Evolutionary conservation across 2,329 filamentous ascomycete genomes (phyloP).

Genomic region (Fusarium equiseti): DNA sequence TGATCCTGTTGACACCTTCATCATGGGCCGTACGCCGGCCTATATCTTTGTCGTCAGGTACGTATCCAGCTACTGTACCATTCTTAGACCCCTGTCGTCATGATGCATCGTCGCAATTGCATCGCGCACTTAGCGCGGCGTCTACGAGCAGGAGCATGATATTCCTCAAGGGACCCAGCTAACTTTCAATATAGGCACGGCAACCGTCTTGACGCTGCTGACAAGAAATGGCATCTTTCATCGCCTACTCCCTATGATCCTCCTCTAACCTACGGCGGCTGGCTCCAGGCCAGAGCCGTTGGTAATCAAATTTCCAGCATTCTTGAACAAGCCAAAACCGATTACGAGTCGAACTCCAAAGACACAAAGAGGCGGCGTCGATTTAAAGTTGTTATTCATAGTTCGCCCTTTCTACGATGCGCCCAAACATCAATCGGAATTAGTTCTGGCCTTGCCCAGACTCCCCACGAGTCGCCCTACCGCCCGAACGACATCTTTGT

Average conservation of each 20-base stretch:
- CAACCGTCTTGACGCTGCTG: constrained; percentile 91
- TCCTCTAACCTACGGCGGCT: constrained; percentile 93
- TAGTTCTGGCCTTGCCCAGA: constrained; percentile 82
- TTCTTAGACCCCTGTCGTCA: constrained; percentile 42
- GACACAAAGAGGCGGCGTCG: constrained; percentile 62
- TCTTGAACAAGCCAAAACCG: constrained; percentile 64
- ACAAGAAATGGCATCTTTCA: constrained; percentile 94
- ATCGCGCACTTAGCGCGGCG: constrained; percentile 33
- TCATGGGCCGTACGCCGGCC: constrained; percentile 58
- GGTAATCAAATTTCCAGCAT: constrained; percentile 87
- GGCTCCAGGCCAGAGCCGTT: constrained; percentile 85
- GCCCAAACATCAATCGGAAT: constrained; percentile 92
- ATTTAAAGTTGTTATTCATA: constrained; percentile 87
- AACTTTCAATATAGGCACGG: constrained; percentile 74
- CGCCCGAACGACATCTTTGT: constrained; percentile 53
- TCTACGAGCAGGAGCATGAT: constrained; percentile 9
- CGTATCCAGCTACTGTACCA: constrained; percentile 30
- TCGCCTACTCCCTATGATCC: constrained; percentile 96
- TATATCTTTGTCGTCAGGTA: constrained; percentile 61
- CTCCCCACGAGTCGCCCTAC: constrained; percentile 50
- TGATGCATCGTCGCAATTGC: constrained; percentile 37
- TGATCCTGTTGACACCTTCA: constrained; percentile 30
- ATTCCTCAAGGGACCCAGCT: constrained; percentile 14
- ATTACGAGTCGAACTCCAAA: constrained; percentile 53
- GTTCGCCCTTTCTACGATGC: constrained; percentile 93